Evolutionary conservation across 768 basidiomycete genomes (phyloP), one percentile per base, ranked within the genome.

Genomic region (Cystobasidium onofrii): DNA sequence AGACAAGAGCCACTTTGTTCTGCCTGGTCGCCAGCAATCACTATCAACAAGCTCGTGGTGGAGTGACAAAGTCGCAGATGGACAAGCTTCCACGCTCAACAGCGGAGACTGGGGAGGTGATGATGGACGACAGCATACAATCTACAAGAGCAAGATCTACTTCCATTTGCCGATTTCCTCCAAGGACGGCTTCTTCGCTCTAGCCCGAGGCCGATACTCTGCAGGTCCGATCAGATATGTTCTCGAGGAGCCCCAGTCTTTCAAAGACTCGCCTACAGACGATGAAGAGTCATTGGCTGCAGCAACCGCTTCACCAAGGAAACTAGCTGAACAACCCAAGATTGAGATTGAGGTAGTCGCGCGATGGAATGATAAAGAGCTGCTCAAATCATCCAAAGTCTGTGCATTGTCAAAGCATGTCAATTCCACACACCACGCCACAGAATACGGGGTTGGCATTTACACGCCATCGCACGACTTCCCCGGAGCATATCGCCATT

Each of bases 341-440:
- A 44, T 71, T n/a, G 69, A 71, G 69, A 52, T 71, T 23, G 69
- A 71, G 29, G 69, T 71, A 12, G 39, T 39, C 4, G 69, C 69
- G 31, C 7, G 34, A 44, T 71, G 69, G 69, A 71, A 71, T 34
- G 69, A 71, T 54, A 71, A 43, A 36, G 69, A 71, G 2, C 69
- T 71, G 13, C 69, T 71, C 7, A 33, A 60, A 36, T 55, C 52
- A 2, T 31, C 69, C 34, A 71, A 71, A 60, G 69, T 71, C 12
- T 71, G 69, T 54, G 27, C 52, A 13, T 52, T 71, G n/a, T 36
- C 33, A 1, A 34, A 34, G 20, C 23, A 29, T 20, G 54, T 20
- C 31, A 29, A 55, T 12, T 52, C 29, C 6, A 71, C 25, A 10
- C 18, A 57, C 27, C 33, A 29, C 27, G 25, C 25, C 18, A 34